Evolutionary conservation across 345 rosid species (phyloP).

Genomic region (Theobroma cacao): DNA sequence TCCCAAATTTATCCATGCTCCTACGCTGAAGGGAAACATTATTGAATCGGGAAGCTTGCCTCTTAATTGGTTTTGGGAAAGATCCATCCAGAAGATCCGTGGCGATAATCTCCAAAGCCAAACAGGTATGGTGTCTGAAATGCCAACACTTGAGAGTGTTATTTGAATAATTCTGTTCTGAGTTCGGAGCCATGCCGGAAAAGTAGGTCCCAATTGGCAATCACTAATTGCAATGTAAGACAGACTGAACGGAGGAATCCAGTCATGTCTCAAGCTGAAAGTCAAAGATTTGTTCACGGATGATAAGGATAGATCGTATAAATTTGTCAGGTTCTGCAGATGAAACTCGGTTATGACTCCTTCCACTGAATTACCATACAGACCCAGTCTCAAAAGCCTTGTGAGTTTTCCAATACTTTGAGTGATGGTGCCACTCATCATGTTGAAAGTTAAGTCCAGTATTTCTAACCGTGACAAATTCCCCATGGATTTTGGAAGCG

Average conservation of each 20-base stretch:
- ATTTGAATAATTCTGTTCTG: slow-evolving; percentile 5
- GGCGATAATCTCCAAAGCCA: slow-evolving; percentile 29
- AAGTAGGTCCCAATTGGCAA: slow-evolving; percentile 27
- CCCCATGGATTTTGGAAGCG: slow-evolving; percentile 28
- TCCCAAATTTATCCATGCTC: background rate
- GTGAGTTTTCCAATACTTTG: slow-evolving; percentile 27
- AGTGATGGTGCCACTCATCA: slow-evolving; percentile 28
- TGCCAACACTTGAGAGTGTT: slow-evolving; percentile 14
- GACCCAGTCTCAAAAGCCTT: background rate
- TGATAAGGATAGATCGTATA: background rate
- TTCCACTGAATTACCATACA: slow-evolving; percentile 14
- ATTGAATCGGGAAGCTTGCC: slow-evolving; percentile 14
- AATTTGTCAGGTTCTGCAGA: slow-evolving; percentile 19
- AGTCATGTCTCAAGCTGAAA: slow-evolving; percentile 26
- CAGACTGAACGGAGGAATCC: slow-evolving; percentile 33
- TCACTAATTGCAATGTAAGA: slow-evolving; percentile 12
- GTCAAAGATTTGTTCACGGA: slow-evolving; percentile 17
- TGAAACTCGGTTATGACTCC: slow-evolving; percentile 30
- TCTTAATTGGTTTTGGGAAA: slow-evolving; percentile 1
- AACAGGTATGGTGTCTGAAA: slow-evolving; percentile 24
- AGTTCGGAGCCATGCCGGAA: slow-evolving; percentile 37
- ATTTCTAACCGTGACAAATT: slow-evolving; percentile 10
- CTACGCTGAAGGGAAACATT: background rate
- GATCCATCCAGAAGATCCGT: background rate
- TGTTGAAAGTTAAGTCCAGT: slow-evolving; percentile 14